Evolutionary conservation across 2,329 filamentous ascomycete genomes (phyloP), one percentile per base, ranked within the genome.

Genomic region (Penicillium sp.): DNA sequence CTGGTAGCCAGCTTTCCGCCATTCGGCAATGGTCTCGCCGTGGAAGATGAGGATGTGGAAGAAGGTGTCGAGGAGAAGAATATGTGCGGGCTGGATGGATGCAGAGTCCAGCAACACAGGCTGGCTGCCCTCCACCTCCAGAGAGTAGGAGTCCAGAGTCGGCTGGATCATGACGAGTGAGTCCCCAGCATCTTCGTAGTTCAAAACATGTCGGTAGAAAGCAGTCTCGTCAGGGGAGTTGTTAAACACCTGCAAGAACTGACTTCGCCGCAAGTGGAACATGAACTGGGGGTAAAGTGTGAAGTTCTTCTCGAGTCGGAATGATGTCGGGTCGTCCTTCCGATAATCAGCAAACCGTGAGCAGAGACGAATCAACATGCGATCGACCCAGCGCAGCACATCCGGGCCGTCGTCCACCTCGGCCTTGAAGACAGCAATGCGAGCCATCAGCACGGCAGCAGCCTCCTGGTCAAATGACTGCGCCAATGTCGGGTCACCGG

Each of bases 31-130:
- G 0, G 91, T 97, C 74, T 98, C 91, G 48, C 93, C 93, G 59
- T 98, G 90, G 79, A 97, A 98, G 57, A 98, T 98, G 39, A 98
- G 80, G 47, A 98, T 98, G 66, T 98, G 93, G 79, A 98, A 98
- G 76, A 98, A 98, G 0, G 93, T 97, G 60, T 98, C 93, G 39
- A 98, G 83, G 8, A 98, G 81, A 35, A 98, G 78, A 45, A 97
- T 87, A 45, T 95, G 94, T 15, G 90, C 87, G 7, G 89, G 85
- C 62, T 97, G 91, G 56, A 98, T 98, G 4, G 89, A 96, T 23
- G 89, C 90, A 10, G 91, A 97, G 65, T 98, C 93, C 23, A 98
- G 79, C 16, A 98, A 74, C n/a, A 98, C 93, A 2, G 93, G 91
- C 50, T 90, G 81, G 32, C 87, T 85, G 17, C 90, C 90, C 45